A percentile compares a stretch with the other conserved stretches of the same genome.
Evolutionary conservation across 2,329 filamentous ascomycete species (phyloP).

Genomic region (Didymella pomorum): DNA sequence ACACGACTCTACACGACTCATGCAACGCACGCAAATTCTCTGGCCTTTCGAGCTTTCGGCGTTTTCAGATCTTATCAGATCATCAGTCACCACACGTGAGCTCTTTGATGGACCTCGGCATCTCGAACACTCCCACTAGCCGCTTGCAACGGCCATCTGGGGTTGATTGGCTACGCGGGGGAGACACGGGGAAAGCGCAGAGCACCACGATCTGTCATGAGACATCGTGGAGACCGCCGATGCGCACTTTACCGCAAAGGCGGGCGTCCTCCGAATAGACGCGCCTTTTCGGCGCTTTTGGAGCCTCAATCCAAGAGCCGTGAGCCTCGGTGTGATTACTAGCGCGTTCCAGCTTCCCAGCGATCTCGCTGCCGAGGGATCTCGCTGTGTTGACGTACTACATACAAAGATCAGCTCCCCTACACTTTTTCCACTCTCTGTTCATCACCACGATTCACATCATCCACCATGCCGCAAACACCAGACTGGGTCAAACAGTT

Average conservation of each 20-base stretch:
- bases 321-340: constrained; percentile 33
- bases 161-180: constrained; percentile 15
- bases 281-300: constrained; percentile 17
- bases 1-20: not conserved
- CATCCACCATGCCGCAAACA: constrained; percentile 49
- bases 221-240: constrained; percentile 18
- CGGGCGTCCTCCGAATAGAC: constrained; percentile 15
- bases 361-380: constrained; percentile 37
- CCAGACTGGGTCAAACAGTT: constrained; percentile 73
- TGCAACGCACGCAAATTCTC: not conserved
- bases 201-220: constrained; percentile 6
- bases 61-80: constrained; percentile 8
- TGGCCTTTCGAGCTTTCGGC: not conserved
- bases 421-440: constrained; percentile 13
- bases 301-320: constrained; percentile 5
- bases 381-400: constrained; percentile 26
- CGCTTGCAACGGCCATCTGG: constrained; percentile 5
- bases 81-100: constrained; percentile 17
- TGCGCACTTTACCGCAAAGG: constrained; percentile 16
- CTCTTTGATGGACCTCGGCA: constrained; percentile 11
- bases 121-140: not conserved
- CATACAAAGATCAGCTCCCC: constrained; percentile 17
- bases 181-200: constrained; percentile 11
- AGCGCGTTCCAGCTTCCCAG: constrained; percentile 26
- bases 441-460: constrained; percentile 17